Percentiles rank a stretch among this genome's conserved stretches.
These are phyloP conservation scores for Ustilago vetiveriae DNA, from an alignment of 1,284 basidiomycete genomes.

Conservation along the genomic window DNA sequence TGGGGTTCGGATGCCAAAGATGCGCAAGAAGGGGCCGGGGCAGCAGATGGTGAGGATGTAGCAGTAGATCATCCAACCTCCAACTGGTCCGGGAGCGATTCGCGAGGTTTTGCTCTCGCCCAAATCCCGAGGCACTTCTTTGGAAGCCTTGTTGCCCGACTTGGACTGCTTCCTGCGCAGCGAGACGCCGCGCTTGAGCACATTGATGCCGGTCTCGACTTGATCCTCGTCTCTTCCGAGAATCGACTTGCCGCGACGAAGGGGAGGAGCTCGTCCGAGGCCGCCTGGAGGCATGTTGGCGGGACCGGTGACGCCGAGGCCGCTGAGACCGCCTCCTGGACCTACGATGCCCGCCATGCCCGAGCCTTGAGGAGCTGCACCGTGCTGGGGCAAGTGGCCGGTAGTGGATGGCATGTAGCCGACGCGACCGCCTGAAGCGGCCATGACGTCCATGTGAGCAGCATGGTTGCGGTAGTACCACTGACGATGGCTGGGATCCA, in stretches of 20 bases:
- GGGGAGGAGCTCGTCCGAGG: constrained; percentile 51
- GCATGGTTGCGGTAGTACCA: constrained; percentile 95
- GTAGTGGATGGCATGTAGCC: constrained; percentile 66
- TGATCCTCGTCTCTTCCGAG: constrained; percentile 66
- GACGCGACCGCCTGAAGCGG: constrained; percentile 49
- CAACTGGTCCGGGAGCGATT: constrained; percentile 77
- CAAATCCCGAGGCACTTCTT: constrained; percentile 54
- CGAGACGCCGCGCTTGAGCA: constrained; percentile 65
- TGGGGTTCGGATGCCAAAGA: constrained; percentile 82
- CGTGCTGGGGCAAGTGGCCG: constrained; percentile 65
- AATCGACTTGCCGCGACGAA: constrained; percentile 66
- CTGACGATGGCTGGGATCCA: constrained; percentile 91
- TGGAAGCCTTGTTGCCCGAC: constrained; percentile 32
- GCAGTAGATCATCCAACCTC: constrained; percentile 96
- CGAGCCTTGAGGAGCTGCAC: constrained; percentile 55
- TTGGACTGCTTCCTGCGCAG: constrained; percentile 56
- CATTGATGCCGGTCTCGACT: constrained; percentile 65
- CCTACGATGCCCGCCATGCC: constrained; percentile 55
- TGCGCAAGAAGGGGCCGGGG: constrained; percentile 72
- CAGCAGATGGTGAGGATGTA: constrained; percentile 85
- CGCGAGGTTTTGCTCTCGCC: constrained; percentile 47
- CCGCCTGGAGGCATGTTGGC: constrained; percentile 55
- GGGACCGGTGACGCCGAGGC: constrained; percentile 57
- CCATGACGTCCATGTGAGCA: constrained; percentile 74
- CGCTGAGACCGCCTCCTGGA: constrained; percentile 65